These are phyloP conservation scores for Neotropicomus parvogracilis DNA, from an alignment of 1,284 basidiomycete species.

Conservation along the genomic window DNA sequence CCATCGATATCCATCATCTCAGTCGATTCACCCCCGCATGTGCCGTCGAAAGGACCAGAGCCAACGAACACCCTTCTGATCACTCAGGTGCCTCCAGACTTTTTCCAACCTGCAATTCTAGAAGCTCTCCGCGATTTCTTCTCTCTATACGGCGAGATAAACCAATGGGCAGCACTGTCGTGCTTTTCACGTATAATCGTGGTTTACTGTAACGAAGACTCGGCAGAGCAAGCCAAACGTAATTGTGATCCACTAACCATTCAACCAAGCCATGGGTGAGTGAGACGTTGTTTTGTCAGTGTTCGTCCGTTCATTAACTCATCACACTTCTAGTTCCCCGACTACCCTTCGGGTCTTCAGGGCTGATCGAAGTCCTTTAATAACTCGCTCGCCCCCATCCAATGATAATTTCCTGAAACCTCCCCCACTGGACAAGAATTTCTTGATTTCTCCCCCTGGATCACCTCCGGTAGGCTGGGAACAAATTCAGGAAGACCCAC, in stretches of 20 bases:
- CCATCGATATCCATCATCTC: conserved; percentile 32
- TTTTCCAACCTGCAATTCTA: conserved; percentile 69
- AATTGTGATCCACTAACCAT: conserved; percentile 60
- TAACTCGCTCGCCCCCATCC: conserved; percentile 39
- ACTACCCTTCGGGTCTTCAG: conserved; percentile 74
- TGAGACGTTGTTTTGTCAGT: conserved; percentile 7
- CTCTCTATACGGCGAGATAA: conserved; percentile 67
- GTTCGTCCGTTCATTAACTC: conserved; percentile 9
- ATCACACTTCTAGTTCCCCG: conserved; percentile 38
- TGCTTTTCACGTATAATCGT: conserved; percentile 78
- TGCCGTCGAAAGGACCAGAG: conserved; percentile 21
- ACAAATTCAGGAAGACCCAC: conserved; percentile 86
- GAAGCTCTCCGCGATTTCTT: conserved; percentile 70
- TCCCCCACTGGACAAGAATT: conserved; percentile 85
- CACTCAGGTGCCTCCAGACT: conserved; percentile 57
- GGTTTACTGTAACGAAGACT: conserved; percentile 65
- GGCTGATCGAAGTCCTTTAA: conserved; percentile 70
- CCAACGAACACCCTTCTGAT: conserved; percentile 70
- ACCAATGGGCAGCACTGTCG: conserved; percentile 84
- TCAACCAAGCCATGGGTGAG: conserved; percentile 50
- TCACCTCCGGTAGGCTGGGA: conserved; percentile 98
- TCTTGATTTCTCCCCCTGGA: conserved; percentile 97
- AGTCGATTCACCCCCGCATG: conserved; percentile 14
- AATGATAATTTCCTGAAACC: conserved; percentile 65
- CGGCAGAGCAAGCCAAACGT: conserved; percentile 63